phyloP scores from a whole-genome alignment of 2,329 filamentous ascomycete species.

The Ploettnerulaceae sp. region DNA sequence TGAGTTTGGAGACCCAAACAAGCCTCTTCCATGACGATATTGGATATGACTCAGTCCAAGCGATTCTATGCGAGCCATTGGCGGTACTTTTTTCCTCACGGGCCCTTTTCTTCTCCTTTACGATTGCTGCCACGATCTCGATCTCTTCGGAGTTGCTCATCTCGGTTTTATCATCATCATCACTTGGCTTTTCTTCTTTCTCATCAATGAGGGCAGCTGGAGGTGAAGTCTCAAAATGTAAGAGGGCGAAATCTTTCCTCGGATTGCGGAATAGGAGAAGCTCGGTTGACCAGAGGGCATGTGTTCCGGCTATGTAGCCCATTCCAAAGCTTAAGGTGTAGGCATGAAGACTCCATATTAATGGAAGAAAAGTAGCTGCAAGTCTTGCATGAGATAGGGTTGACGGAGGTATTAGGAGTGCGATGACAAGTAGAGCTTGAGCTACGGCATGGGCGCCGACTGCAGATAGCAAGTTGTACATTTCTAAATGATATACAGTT shows the following conservation, averaged over 20 bases:
- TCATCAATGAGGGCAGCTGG: not conserved
- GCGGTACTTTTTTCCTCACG: not conserved
- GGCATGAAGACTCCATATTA: conserved; percentile 12
- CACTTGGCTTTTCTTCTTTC: not conserved
- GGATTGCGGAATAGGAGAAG: conserved; percentile 14
- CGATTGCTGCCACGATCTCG: not conserved
- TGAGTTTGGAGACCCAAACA: conserved; percentile 12
- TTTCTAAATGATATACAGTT: too few species aligned
- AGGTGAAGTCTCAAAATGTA: not conserved
- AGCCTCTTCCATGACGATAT: conserved; percentile 1
- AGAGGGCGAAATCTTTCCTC: conserved; percentile 10
- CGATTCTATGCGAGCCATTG: not conserved
- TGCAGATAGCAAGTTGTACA: too few species aligned
- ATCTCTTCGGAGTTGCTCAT: too few species aligned
- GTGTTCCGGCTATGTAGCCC: conserved; percentile 6
- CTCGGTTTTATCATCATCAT: not conserved
- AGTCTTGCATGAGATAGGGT: conserved; percentile 10
- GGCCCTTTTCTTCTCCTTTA: not conserved
- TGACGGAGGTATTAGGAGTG: conserved; percentile 14
- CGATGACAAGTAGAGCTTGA: conserved; percentile 7
- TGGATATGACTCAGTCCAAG: conserved; percentile 12
- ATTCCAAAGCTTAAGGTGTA: conserved; percentile 10
- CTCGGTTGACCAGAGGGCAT: conserved; percentile 14
- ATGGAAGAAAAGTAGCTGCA: conserved; percentile 8
- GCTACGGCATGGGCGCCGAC: conserved; percentile 4